phyloP scores from a whole-genome alignment of 345 rosid species.

The Heritiera littoralis region DNA sequence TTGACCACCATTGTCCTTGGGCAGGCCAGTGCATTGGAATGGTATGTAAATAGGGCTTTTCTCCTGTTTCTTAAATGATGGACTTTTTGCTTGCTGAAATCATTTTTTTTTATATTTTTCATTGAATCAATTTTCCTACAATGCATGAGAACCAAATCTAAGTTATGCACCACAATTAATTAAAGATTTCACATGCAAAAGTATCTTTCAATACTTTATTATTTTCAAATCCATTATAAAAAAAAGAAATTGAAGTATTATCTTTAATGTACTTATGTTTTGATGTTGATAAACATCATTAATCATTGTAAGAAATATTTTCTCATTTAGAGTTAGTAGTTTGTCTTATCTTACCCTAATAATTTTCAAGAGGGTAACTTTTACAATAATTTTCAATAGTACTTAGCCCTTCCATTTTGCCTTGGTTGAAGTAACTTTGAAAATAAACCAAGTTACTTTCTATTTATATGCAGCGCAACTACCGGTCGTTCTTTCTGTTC shows the following conservation, averaged over 20 bases:
- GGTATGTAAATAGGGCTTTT: conserved; percentile 33
- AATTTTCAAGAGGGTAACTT: background rate
- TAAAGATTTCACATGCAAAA: too few relatives aligned
- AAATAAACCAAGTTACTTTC: background rate
- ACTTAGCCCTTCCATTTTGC: background rate
- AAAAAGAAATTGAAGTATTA: too few relatives aligned
- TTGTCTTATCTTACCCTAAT: too few relatives aligned
- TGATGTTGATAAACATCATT: too few relatives aligned
- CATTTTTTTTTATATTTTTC: background rate
- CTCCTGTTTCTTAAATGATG: background rate
- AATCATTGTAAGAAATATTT: too few relatives aligned
- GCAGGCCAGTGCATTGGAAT: conserved; percentile 64
- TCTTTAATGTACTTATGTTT: too few relatives aligned
- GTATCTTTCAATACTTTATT: too few relatives aligned
- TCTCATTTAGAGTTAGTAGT: too few relatives aligned
- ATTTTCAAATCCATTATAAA: too few relatives aligned
- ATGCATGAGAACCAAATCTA: background rate
- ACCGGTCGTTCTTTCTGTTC: conserved; percentile 56
- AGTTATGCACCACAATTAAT: too few relatives aligned
- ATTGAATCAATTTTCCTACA: background rate
- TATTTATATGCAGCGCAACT: conserved; percentile 50
- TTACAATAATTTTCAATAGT: background rate
- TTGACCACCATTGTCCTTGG: conserved; percentile 68
- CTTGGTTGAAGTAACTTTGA: background rate
- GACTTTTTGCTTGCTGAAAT: background rate